phyloP scores from a whole-genome alignment of 176 grass and related monocot species.

The Saccharum officinarum region DNA sequence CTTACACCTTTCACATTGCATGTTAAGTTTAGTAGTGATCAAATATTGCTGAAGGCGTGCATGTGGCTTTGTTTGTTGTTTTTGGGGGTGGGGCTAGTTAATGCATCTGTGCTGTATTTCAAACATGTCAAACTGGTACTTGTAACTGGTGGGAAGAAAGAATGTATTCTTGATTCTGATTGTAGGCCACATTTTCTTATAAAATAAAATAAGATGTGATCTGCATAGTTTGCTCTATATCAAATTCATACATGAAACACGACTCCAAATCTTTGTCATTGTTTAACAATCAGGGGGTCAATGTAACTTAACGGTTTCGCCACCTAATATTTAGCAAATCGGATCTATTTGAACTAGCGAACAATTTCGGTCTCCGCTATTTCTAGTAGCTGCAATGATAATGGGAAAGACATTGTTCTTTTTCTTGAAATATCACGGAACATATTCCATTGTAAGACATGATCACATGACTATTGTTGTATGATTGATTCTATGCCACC shows the following conservation, averaged over 20 bases:
- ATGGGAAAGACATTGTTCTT: neutral
- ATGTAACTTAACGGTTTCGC: neutral
- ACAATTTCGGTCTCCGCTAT: neutral
- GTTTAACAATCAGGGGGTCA: neutral
- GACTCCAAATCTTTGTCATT: neutral
- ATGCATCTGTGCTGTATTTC: neutral
- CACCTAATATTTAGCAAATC: conserved; percentile 2
- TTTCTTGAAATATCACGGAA: conserved; percentile 13
- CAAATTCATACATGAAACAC: neutral
- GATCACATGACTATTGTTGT: neutral
- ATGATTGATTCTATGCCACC: neutral
- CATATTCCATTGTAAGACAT: neutral
- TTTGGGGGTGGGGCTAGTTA: neutral
- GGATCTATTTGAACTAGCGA: neutral
- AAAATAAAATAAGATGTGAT: neutral
- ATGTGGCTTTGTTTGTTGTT: neutral
- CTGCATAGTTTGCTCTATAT: neutral
- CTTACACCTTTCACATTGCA: neutral
- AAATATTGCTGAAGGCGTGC: neutral
- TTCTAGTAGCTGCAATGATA: neutral
- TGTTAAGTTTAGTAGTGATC: neutral
- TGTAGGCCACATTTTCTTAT: neutral
- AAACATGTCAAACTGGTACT: neutral
- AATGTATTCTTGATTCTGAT: neutral
- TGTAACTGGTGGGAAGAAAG: neutral